These are phyloP conservation scores for Didymellaceae sp. DNA, from an alignment of 2,329 filamentous ascomycete species.

Conservation along the genomic window DNA sequence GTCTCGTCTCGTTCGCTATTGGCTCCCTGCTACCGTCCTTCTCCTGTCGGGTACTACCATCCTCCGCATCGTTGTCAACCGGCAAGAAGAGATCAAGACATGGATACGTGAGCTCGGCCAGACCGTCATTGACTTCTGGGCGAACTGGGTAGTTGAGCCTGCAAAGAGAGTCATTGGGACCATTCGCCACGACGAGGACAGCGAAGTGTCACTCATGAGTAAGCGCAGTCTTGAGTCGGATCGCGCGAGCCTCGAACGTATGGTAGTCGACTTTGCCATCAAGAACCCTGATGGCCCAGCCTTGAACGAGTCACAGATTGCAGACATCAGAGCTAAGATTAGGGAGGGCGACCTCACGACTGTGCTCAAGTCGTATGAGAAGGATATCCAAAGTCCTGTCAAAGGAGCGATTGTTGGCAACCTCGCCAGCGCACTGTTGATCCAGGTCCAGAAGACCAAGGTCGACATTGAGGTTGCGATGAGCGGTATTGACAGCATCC, in stretches of 20 bases:
- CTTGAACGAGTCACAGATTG: conserved; percentile 72
- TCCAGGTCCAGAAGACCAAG: conserved; percentile 98
- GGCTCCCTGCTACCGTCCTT: conserved; percentile 76
- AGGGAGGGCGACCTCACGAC: conserved; percentile 92
- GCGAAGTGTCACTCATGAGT: conserved; percentile 96
- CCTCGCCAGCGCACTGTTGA: conserved; percentile 85
- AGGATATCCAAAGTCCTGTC: conserved; percentile 82
- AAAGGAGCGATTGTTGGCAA: conserved; percentile 84
- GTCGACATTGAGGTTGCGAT: conserved; percentile 97
- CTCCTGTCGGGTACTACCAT: conserved; percentile 82
- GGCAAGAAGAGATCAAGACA: conserved; percentile 75
- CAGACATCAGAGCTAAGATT: conserved; percentile 78
- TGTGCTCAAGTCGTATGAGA: conserved; percentile 88
- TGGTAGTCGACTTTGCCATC: conserved; percentile 95
- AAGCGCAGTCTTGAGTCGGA: conserved; percentile 89
- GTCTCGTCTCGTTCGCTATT: conserved; percentile 78
- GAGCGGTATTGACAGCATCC: conserved; percentile 89
- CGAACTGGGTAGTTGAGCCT: conserved; percentile 94
- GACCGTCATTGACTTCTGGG: conserved; percentile 88
- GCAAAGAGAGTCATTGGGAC: conserved; percentile 83
- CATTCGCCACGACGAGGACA: conserved; percentile 89
- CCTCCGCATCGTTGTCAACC: conserved; percentile 77
- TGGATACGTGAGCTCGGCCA: conserved; percentile 82
- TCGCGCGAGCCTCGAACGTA: conserved; percentile 88
- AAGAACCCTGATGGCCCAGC: conserved; percentile 74